Conservation (phyloP, 305 asterid species). For the Fraxinus greggii region DNA sequence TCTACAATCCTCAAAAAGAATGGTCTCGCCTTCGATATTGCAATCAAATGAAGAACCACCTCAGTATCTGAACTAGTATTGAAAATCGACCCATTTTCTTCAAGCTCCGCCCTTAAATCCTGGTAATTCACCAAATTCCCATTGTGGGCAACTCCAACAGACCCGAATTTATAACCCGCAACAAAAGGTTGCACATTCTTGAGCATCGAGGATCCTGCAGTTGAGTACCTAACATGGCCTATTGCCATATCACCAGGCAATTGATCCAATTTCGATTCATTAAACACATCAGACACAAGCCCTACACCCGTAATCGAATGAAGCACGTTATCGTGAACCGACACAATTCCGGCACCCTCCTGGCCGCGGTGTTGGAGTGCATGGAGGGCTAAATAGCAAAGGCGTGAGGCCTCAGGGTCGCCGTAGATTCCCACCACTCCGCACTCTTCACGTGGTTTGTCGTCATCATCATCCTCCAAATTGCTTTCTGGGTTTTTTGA, state of each 20-base stretch:
- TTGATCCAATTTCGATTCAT: constrained; percentile 55
- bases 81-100: neutral
- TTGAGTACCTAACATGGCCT: constrained; percentile 90
- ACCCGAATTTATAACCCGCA: neutral
- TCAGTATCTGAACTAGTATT: neutral
- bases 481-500: neutral
- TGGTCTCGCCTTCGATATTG: neutral
- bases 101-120: neutral
- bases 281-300: constrained; percentile 76
- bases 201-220: constrained; percentile 35
- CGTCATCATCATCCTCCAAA: constrained; percentile 38
- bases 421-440: constrained; percentile 85
- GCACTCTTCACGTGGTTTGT: constrained; percentile 83
- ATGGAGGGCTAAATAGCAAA: constrained; percentile 73
- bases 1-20: constrained; percentile 1
- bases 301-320: constrained; percentile 81
- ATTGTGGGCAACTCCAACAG: neutral
- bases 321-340: constrained; percentile 59
- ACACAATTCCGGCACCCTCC: constrained; percentile 83
- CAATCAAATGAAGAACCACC: neutral
- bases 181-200: neutral
- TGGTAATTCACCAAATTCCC: neutral
- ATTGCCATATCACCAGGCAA: constrained; percentile 75
- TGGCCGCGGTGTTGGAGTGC: constrained; percentile 94
- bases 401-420: constrained; percentile 82